Percentiles rank a stretch among this genome's conserved stretches.
phyloP scores from a whole-genome alignment of 148 eudicot genomes.

The Fagopyrum esculentum region DNA sequence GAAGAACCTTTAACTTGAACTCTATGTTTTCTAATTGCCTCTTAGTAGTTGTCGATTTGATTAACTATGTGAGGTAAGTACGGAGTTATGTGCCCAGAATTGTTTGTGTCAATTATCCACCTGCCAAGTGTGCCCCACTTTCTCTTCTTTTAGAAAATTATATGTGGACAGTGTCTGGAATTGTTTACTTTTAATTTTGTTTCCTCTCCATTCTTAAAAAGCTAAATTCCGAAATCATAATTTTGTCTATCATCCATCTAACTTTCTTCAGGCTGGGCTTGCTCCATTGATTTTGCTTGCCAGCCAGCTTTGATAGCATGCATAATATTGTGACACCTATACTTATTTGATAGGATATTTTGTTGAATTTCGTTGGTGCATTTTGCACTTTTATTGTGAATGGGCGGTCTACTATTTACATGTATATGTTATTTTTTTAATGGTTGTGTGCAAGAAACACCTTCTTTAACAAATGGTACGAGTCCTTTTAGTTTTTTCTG shows the following conservation, averaged over 20 bases:
- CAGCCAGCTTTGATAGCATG: neutral
- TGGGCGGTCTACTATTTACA: neutral
- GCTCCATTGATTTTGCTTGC: neutral
- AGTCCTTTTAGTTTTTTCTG: neutral
- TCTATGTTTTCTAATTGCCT: neutral
- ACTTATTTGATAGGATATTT: neutral
- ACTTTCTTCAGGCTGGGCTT: neutral
- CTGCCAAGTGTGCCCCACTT: neutral
- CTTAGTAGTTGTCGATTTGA: neutral
- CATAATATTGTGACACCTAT: neutral
- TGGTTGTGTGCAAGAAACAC: neutral
- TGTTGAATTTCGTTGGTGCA: neutral
- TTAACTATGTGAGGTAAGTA: neutral
- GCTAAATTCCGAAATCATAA: neutral
- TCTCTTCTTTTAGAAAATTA: neutral
- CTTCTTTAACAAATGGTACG: neutral
- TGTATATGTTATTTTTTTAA: neutral
- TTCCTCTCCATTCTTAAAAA: neutral
- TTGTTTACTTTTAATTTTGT: neutral
- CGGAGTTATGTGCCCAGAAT: neutral
- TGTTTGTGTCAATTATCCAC: neutral
- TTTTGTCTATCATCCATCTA: neutral
- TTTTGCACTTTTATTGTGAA: neutral
- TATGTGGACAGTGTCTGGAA: neutral
- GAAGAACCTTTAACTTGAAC: neutral